Conservation (phyloP, 2,329 filamentous ascomycete species). For the Apiospora phragmitis region DNA sequence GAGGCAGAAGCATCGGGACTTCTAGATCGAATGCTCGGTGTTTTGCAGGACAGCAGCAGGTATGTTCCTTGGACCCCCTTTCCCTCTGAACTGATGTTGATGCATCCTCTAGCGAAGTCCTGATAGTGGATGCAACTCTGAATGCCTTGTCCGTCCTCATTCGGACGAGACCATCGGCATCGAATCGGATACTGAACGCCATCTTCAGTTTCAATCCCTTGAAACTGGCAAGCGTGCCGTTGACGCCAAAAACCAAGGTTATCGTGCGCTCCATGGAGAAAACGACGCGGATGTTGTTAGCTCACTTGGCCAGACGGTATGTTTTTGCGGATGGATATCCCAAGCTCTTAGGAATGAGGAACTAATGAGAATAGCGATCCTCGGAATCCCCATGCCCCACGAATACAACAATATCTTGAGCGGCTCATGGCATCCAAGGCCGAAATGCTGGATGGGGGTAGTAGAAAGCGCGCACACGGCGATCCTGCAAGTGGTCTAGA, state of each 20-base stretch:
- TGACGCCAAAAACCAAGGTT: slow-evolving; percentile 78
- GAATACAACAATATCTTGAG: slow-evolving; percentile 87
- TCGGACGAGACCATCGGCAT: slow-evolving; percentile 76
- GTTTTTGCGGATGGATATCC: slow-evolving; percentile 20
- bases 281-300: slow-evolving; percentile 79
- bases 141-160: slow-evolving; percentile 85
- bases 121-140: slow-evolving; percentile 86
- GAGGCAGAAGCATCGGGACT: slow-evolving; percentile 93
- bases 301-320: slow-evolving; percentile 80
- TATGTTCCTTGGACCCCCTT: slow-evolving; percentile 42
- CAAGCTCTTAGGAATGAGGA: not conserved
- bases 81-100: not conserved
- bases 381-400: slow-evolving; percentile 70
- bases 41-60: slow-evolving; percentile 85
- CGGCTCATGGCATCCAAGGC: slow-evolving; percentile 75
- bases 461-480: slow-evolving; percentile 74
- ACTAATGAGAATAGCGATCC: slow-evolving; percentile 61
- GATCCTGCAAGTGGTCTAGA: slow-evolving; percentile 74
- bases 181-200: slow-evolving; percentile 81
- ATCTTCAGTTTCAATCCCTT: slow-evolving; percentile 91
- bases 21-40: slow-evolving; percentile 80
- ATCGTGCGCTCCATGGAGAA: slow-evolving; percentile 93
- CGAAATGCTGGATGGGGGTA: slow-evolving; percentile 77
- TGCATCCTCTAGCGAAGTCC: slow-evolving; percentile 66
- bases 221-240: slow-evolving; percentile 72